These are phyloP conservation scores for Mycena olivaceomarginata DNA, from an alignment of 768 basidiomycete genomes.

Conservation along the genomic window DNA sequence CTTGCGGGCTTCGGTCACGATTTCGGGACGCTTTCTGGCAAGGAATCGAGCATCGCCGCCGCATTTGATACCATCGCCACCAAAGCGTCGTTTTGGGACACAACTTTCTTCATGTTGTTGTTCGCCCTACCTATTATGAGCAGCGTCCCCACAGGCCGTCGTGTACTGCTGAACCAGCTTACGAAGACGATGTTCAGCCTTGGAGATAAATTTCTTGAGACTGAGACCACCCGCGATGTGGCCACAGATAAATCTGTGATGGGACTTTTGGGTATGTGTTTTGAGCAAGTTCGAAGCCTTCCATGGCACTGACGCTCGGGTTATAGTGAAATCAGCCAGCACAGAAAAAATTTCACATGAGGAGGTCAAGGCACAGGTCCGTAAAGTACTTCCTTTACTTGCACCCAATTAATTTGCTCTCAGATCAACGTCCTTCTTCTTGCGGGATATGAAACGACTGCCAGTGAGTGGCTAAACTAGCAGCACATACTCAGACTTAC, in stretches of 20 bases:
- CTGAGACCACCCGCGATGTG: neutral
- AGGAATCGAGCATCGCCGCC: neutral
- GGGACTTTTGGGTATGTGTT: slow-evolving; percentile 6
- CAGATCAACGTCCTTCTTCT: slow-evolving; percentile 28
- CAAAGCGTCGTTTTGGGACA: neutral
- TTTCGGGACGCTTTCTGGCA: slow-evolving; percentile 17
- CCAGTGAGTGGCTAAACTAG: neutral
- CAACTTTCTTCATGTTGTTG: neutral
- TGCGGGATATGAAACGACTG: slow-evolving; percentile 34
- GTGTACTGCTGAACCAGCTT: neutral
- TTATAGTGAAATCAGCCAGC: slow-evolving; percentile 7
- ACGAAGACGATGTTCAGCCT: slow-evolving; percentile 17
- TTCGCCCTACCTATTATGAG: neutral
- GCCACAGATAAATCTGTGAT: slow-evolving; percentile 25
- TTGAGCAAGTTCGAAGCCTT: neutral
- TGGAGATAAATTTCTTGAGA: slow-evolving; percentile 10
- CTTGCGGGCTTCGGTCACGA: slow-evolving; percentile 33
- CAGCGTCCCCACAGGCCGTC: neutral
- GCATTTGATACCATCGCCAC: slow-evolving; percentile 20
- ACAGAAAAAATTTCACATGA: slow-evolving; percentile 22
- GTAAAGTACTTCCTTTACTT: neutral
- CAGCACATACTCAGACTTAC: neutral
- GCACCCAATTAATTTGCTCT: neutral
- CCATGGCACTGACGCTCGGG: neutral
- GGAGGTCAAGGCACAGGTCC: slow-evolving; percentile 27